phyloP scores from a whole-genome alignment of 805 yeast genomes.

The Wickerhamiella nectarea region DNA sequence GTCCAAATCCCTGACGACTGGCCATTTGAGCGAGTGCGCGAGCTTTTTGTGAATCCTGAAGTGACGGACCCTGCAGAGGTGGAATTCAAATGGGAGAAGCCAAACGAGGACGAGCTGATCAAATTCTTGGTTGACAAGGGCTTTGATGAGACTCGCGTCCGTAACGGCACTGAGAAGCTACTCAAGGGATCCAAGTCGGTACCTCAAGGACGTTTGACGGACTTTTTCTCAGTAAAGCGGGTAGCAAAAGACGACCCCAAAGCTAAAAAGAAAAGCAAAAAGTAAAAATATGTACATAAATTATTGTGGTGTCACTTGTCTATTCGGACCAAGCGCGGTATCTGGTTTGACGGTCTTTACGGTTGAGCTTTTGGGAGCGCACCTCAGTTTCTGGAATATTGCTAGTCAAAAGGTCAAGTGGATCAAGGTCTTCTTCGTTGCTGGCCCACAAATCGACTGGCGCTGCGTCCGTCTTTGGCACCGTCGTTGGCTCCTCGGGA shows the following conservation, averaged over 20 bases:
- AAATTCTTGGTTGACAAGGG: slow-evolving; percentile 84
- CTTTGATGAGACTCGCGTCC: slow-evolving; percentile 83
- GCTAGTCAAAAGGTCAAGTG: slow-evolving; percentile 10
- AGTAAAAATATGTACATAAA: background rate
- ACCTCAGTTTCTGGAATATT: slow-evolving; percentile 2
- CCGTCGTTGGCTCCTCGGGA: background rate
- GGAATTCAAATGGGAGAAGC: slow-evolving; percentile 74
- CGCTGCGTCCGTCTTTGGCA: background rate
- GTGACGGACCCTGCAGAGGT: slow-evolving; percentile 48
- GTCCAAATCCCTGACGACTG: slow-evolving; percentile 85
- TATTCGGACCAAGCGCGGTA: slow-evolving; percentile 5
- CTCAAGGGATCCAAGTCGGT: slow-evolving; percentile 73
- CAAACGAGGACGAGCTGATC: slow-evolving; percentile 71
- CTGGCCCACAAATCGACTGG: slow-evolving; percentile 2
- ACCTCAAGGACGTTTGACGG: slow-evolving; percentile 83
- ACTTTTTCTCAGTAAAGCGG: slow-evolving; percentile 57
- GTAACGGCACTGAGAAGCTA: slow-evolving; percentile 73
- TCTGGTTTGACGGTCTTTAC: slow-evolving; percentile 10
- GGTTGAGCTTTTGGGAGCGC: slow-evolving; percentile 12
- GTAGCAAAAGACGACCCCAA: slow-evolving; percentile 6
- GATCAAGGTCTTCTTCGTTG: background rate
- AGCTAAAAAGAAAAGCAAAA: slow-evolving; percentile 6
- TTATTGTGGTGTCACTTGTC: background rate
- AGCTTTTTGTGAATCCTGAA: slow-evolving; percentile 72
- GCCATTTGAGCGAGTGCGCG: slow-evolving; percentile 83